Base-by-base conservation (phyloP, 371 early-diverging fungal genomes). In the Basidiobolus meristosporus region DNA sequence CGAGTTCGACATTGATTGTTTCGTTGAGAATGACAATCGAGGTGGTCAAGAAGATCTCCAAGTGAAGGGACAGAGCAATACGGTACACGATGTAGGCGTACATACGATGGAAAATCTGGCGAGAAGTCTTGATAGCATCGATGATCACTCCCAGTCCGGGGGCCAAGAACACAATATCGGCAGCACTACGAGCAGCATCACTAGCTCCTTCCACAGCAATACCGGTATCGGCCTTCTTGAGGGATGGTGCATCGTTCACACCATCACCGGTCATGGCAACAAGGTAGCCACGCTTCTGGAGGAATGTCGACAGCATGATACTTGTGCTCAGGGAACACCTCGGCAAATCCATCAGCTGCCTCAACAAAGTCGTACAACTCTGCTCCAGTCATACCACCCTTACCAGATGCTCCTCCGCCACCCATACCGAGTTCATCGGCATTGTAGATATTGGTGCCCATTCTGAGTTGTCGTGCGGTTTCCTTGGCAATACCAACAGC, bases 181-280 rank as follows among this genome's bases (percentile, higher is more conserved):
- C 72, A 42, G 77, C 77, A 45, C 73, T 68, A 45, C 76, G 74
- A 31, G 80, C 77, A 42, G 77, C 77, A 53, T 76, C 80, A 32
- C 75, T 36, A 30, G 29, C 2, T 3, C 41, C 41, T 6, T 41
- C n/a, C n/a, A 90, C 84, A 40, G 80, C 80, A 43, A 79, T 69
- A 62, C 80, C 80, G 39, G 76, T 76, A 48, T 79, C 72, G 45
- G 77, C 77, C 64, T 74, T 74, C 52, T 71, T 69, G 49, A 96
- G 78, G 33, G 97, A 90, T 16, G 86, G 89, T 10, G 89, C 85
- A 60, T 96, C 97, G 62, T 90, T 91, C 42, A 88, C 87, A 65
- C 92, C 90, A 58, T 91, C 90, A 47, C 96, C 96, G 32, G 87
- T 85, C 85, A 88, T 87, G 39, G 75, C 80, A 36, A 80, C 83